Evolutionary conservation across 2,329 filamentous ascomycete genomes (phyloP), one percentile per base, ranked within the genome.

Genomic region (Aspergillus pseudoterreus): DNA sequence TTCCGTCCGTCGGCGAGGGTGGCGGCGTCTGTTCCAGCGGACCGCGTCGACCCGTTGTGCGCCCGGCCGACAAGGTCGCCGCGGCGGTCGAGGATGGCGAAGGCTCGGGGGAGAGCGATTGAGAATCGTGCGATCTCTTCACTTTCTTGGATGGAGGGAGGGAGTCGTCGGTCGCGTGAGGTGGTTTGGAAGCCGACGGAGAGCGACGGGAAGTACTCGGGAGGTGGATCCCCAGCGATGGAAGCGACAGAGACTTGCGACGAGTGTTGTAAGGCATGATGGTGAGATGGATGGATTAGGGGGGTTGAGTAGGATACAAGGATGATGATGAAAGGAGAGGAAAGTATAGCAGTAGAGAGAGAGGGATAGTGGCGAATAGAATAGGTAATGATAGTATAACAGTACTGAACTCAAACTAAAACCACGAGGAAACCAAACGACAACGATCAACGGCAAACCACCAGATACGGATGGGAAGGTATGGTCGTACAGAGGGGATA

Each of bases 251-350:
- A 68, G 91, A 96, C 79, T 97, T 97, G 74, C 92, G 87, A 75
- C 92, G 88, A 62, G 92, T 97, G 75, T 96, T 96, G 81, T 96
- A 96, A 68, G 87, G 88, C 90, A 96, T 96, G 63, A 58, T 60
- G 58, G 43, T 21, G 47, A 43, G 32, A 27, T 41, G 21, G 36
- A 32, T 43, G 21, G 36, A 32, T 43, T 43, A 43, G 15, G 41
- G 30, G 22, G 33, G 10, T 19, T 19, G 12, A 15, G 33, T 14
- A 21, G 49, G 43, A 44, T 43, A 51, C 47, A 55, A 51, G 39
- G 39, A 22, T 42, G 39, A 21, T 42, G 39, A 21, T 17, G 46
- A 48, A 36, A 54, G 47, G 39, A 22, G 47, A 44, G 36, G 53
- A 45, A 49, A 50, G 41, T 48, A 53, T 45, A 51, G 43, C 30